A percentile compares a stretch with the other conserved stretches of the same genome.
These are phyloP conservation scores for Triticum monococcum DNA, from an alignment of 176 grass and related monocot genomes.

Conservation along the genomic window DNA sequence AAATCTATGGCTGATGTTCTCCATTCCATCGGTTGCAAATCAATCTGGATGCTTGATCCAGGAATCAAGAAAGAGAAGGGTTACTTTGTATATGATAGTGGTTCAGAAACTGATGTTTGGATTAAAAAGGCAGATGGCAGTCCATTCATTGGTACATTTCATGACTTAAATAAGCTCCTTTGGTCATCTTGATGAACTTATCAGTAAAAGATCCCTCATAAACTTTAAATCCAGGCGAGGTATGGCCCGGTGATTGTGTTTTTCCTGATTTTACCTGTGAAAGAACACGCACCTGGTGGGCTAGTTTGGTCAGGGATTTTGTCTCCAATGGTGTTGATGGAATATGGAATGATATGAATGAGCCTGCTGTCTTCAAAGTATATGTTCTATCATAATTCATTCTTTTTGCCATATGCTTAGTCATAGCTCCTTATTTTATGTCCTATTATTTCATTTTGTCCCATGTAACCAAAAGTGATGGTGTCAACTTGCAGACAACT, in stretches of 20 bases:
- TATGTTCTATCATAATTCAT: background rate
- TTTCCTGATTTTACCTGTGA: conserved; percentile 91
- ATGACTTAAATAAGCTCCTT: conserved; percentile 14
- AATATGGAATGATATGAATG: conserved; percentile 99
- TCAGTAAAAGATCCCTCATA: background rate
- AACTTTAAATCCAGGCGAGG: conserved; percentile 58
- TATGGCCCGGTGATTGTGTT: conserved; percentile 97
- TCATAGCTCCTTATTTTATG: conserved; percentile 18
- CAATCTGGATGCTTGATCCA: conserved; percentile 99
- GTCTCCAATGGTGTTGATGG: conserved; percentile 84
- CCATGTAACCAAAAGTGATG: conserved; percentile 12
- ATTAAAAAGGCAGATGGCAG: conserved; percentile 62
- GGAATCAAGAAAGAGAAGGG: conserved; percentile 86
- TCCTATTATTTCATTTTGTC: background rate
- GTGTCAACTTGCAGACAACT: conserved; percentile 55
- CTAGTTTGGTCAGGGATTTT: conserved; percentile 78
- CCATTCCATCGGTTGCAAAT: conserved; percentile 68
- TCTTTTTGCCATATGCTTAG: conserved; percentile 23
- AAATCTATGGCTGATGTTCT: conserved; percentile 83
- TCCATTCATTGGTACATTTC: conserved; percentile 69
- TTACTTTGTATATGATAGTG: conserved; percentile 83
- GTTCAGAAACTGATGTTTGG: conserved; percentile 79
- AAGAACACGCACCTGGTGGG: conserved; percentile 83
- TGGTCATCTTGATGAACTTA: background rate
- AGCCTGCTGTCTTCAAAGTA: conserved; percentile 90